Evolutionary conservation across 192 early-diverging fungal species (phyloP).

Genomic region (Chytriomyces hyalinus): DNA sequence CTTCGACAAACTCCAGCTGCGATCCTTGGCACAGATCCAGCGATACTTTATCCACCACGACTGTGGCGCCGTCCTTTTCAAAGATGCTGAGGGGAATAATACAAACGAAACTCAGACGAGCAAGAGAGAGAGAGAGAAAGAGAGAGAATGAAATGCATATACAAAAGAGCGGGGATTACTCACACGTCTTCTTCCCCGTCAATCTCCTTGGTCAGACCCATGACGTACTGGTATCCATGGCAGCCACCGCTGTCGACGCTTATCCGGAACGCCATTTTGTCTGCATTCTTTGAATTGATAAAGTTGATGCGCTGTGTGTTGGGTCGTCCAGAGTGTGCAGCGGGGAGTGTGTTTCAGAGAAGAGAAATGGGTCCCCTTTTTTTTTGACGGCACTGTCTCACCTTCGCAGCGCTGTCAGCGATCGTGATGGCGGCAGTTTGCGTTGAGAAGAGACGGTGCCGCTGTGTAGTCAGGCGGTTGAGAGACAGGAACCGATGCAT

Average conservation of each 20-base stretch:
- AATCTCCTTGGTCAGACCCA: slow-evolving; percentile 50
- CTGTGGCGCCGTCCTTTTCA: slow-evolving; percentile 48
- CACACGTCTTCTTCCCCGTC: slow-evolving; percentile 53
- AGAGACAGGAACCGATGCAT: too few species aligned
- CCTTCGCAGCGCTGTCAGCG: too few species aligned
- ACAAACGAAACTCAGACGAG: not conserved
- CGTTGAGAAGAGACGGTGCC: too few species aligned
- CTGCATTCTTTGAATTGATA: slow-evolving; percentile 32
- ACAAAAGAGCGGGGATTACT: too few species aligned
- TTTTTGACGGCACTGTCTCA: too few species aligned
- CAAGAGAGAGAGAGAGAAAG: too few species aligned
- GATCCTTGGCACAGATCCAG: slow-evolving; percentile 52
- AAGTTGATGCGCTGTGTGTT: slow-evolving; percentile 35
- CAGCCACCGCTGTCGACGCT: slow-evolving; percentile 59
- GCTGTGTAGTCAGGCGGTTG: too few species aligned
- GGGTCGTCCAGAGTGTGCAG: not conserved
- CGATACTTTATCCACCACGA: slow-evolving; percentile 51
- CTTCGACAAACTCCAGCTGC: slow-evolving; percentile 56
- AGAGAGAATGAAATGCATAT: too few species aligned
- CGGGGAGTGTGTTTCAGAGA: too few species aligned
- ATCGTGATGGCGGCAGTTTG: too few species aligned
- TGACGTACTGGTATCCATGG: slow-evolving; percentile 62
- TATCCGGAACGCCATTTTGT: slow-evolving; percentile 45
- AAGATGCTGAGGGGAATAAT: slow-evolving; percentile 43
- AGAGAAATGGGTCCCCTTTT: too few species aligned